Conservation (phyloP, 73 alveolate species). For the Blepharisma stoltei region DNA sequence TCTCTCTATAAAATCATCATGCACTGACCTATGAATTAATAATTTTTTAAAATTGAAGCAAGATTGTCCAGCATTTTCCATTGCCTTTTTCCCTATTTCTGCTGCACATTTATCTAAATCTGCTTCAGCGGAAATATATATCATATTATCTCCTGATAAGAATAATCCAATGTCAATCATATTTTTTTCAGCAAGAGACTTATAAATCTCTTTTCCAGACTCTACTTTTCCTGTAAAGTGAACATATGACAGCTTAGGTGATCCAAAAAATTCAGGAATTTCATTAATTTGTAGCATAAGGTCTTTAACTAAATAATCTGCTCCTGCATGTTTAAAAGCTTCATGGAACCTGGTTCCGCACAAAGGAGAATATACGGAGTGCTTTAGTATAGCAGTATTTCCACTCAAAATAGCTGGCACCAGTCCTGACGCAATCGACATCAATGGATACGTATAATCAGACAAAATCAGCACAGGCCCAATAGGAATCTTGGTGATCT, state of each 20-base stretch:
- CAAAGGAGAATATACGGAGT: conserved; percentile 36
- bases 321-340: conserved; percentile 36
- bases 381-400: conserved; percentile 35
- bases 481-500: conserved; percentile 36
- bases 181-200: conserved; percentile 38
- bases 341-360: not conserved
- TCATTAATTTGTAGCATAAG: conserved; percentile 16
- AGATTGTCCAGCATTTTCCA: conserved; percentile 46
- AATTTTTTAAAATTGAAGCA: conserved; percentile 33
- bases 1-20: conserved; percentile 32
- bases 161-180: conserved; percentile 13
- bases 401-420: conserved; percentile 48
- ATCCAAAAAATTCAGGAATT: conserved; percentile 14
- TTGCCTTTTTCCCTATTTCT: conserved; percentile 29
- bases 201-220: conserved; percentile 38
- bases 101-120: conserved; percentile 30
- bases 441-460: conserved; percentile 36
- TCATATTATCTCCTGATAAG: conserved; percentile 25
- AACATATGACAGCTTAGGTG: conserved; percentile 30
- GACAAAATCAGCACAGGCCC: conserved; percentile 41
- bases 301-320: conserved; percentile 26
- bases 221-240: conserved; percentile 34
- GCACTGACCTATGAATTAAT: conserved; percentile 29
- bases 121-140: conserved; percentile 34
- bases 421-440: conserved; percentile 20